phyloP scores from a whole-genome alignment of 345 rosid genomes.

The Carallia brachiata region DNA sequence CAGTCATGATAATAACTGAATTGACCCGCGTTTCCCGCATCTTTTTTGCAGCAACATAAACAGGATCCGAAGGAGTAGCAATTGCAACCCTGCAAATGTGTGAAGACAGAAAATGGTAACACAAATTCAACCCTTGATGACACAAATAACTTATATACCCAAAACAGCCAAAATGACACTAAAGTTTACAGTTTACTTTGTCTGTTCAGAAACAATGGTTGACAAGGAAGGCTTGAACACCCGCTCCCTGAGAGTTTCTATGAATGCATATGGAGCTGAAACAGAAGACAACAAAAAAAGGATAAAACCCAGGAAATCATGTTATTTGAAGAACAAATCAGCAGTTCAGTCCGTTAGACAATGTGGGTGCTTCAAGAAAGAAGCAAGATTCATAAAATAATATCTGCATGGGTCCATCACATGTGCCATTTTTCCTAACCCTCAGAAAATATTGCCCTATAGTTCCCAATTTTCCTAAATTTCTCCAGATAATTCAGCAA shows the following conservation, averaged over 20 bases:
- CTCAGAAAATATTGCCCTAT: too few species aligned
- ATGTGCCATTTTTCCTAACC: too few species aligned
- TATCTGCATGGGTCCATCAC: too few species aligned
- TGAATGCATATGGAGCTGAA: constrained; percentile 77
- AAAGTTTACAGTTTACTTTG: constrained; percentile 40
- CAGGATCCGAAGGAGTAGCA: constrained; percentile 81
- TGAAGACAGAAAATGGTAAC: constrained; percentile 16
- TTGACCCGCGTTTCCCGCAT: constrained; percentile 79
- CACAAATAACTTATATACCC: background rate
- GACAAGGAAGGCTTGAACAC: constrained; percentile 97
- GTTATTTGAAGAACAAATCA: background rate
- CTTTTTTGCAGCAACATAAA: constrained; percentile 79
- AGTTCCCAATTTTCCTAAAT: too few species aligned
- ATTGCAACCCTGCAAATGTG: constrained; percentile 55
- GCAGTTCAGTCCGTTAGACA: background rate
- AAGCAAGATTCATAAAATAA: too few species aligned
- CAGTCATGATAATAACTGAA: constrained; percentile 64
- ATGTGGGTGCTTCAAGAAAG: too few species aligned
- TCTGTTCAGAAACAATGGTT: constrained; percentile 68
- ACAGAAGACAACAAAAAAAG: constrained; percentile 11
- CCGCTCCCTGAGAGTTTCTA: constrained; percentile 89
- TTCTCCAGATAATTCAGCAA: too few species aligned
- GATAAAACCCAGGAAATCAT: background rate
- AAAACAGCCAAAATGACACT: constrained; percentile 5
- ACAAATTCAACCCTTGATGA: constrained; percentile 9